These are phyloP conservation scores for Podaxis sp. DNA, from an alignment of 768 basidiomycete genomes.

Conservation along the genomic window DNA sequence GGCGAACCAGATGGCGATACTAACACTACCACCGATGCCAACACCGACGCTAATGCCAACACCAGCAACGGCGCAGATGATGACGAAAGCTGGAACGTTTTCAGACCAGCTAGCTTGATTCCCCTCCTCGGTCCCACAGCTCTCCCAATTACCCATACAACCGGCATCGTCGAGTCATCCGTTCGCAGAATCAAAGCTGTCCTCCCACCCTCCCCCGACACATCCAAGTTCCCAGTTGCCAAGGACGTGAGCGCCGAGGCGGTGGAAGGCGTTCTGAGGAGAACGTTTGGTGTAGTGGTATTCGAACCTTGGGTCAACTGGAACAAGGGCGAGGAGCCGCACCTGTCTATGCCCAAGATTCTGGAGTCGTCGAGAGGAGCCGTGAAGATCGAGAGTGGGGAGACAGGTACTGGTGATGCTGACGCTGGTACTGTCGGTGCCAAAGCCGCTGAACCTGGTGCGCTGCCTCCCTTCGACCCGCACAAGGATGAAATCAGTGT, in stretches of 20 bases:
- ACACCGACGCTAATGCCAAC: background rate
- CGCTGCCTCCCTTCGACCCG: slow-evolving; percentile 44
- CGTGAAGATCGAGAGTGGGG: slow-evolving; percentile 18
- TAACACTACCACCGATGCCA: background rate
- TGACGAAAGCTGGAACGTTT: slow-evolving; percentile 21
- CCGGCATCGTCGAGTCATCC: slow-evolving; percentile 66
- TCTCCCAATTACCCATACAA: slow-evolving; percentile 60
- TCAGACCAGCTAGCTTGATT: slow-evolving; percentile 22
- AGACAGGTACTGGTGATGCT: background rate
- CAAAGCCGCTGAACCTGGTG: slow-evolving; percentile 23
- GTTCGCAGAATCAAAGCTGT: slow-evolving; percentile 51
- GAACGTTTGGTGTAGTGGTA: slow-evolving; percentile 35
- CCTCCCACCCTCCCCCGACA: slow-evolving; percentile 26
- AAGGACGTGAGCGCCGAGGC: slow-evolving; percentile 27
- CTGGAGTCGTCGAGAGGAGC: slow-evolving; percentile 33
- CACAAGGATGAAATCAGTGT: slow-evolving; percentile 59
- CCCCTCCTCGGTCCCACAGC: slow-evolving; percentile 52
- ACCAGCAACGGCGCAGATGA: background rate
- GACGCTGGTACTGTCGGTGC: slow-evolving; percentile 32
- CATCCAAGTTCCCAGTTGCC: slow-evolving; percentile 10
- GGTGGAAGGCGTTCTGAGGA: slow-evolving; percentile 40
- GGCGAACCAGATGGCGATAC: background rate
- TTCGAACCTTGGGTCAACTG: slow-evolving; percentile 43
- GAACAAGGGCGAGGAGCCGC: slow-evolving; percentile 37
- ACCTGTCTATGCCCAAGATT: slow-evolving; percentile 36